Base-by-base conservation (phyloP, 1,284 basidiomycete species). In the Trichosporon ovoides region DNA sequence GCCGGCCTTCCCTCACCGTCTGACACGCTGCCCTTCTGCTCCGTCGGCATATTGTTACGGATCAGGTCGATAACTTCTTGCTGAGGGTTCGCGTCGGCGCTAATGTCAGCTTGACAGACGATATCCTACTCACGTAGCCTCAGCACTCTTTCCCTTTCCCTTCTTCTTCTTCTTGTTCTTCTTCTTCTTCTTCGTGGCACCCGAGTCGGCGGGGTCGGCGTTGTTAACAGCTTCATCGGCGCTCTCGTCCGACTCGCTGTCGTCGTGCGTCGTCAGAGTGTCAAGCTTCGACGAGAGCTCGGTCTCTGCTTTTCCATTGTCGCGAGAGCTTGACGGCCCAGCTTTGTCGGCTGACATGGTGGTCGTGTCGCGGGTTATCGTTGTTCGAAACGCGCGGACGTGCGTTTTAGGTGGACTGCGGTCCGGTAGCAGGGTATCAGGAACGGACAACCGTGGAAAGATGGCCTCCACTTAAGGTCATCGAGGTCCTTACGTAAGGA, bases 101-200 rank as follows among this genome's bases (percentile, higher is more conserved):
- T 57, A 38, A 13, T 12, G 54, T 55, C 28, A 50, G 46, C 28
- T 5, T 11, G 4, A 3, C 18, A 35, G 5, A 3, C 3, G 12
- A 31, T 1, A 14, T 16, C 31, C 2, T 16, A 38, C 19, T 31
- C 13, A 36, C 20, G 28, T 53, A 40, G 49, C 34, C 35, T 38
- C 51, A 33, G 49, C 40, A 11, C 71, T 71, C 63, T 77, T 75
- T 36, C 68, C 69, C 24, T 73, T 77, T 58, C 75, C 56, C 66
- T 57, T 69, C 53, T 35, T 62, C 63, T 57, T 69, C 61, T 63
- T 60, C 55, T 57, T 66, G 60, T 58, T 66, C 59, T 57, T 62
- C 66, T 61, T 62, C 55, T 60, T 65, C 61, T 24, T 64, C 62
- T 31, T 60, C 37, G 54, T 61, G 2, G 53, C 65, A 1, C 58